Evolutionary conservation across 768 basidiomycete species (phyloP).

Genomic region (Mycena alexandri): DNA sequence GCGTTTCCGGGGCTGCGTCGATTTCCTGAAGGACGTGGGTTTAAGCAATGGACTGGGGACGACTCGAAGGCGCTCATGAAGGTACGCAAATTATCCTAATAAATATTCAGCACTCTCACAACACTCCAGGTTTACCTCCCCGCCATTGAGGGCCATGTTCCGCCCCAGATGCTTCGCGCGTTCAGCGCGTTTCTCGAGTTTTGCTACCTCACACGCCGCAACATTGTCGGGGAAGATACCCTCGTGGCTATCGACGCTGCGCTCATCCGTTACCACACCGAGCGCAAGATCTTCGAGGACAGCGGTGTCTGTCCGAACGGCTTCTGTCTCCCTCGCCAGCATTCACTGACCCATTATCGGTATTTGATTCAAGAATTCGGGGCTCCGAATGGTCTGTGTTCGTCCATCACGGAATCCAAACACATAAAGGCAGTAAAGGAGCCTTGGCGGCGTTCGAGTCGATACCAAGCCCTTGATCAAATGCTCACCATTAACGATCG

Average conservation of each 20-base stretch:
- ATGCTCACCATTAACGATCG: too few species aligned
- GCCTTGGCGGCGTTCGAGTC: too few species aligned
- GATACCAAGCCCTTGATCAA: too few species aligned
- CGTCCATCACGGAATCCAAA: too few species aligned
- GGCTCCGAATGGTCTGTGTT: slow-evolving; percentile 4
- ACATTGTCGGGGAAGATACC: slow-evolving; percentile 35
- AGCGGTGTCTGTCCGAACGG: slow-evolving; percentile 32
- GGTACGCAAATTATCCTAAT: slow-evolving; percentile 32
- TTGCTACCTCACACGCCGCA: slow-evolving; percentile 44
- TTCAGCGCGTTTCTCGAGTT: slow-evolving; percentile 47
- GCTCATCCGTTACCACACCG: slow-evolving; percentile 39
- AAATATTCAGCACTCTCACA: too few species aligned
- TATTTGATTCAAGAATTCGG: slow-evolving; percentile 44
- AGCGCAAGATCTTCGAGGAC: slow-evolving; percentile 39
- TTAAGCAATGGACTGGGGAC: slow-evolving; percentile 55
- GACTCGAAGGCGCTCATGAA: slow-evolving; percentile 56
- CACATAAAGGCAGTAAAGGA: too few species aligned
- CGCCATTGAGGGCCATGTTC: slow-evolving; percentile 46
- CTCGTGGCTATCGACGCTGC: slow-evolving; percentile 38
- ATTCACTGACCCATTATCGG: slow-evolving; percentile 47
- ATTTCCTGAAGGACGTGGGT: slow-evolving; percentile 47
- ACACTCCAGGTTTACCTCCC: slow-evolving; percentile 42
- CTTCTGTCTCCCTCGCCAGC: slow-evolving; percentile 48
- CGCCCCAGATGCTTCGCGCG: slow-evolving; percentile 40
- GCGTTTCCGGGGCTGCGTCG: slow-evolving; percentile 43